Evolutionary conservation across 2,329 filamentous ascomycete species (phyloP).

Genomic region (Allantophomopsis cytisporea): DNA sequence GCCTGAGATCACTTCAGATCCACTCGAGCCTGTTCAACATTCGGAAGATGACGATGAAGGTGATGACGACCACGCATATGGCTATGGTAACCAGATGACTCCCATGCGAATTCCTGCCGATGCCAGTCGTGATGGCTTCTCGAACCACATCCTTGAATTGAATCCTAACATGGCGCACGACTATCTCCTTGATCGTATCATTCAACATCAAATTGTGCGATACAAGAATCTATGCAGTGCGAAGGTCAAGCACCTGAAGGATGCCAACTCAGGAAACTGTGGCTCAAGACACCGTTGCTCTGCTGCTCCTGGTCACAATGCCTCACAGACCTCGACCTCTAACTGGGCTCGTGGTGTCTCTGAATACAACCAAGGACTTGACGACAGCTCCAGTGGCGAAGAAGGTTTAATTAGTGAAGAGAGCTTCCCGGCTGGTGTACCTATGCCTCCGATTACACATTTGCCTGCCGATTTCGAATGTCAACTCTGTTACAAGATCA

Average conservation of each 20-base stretch:
- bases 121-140: conserved; percentile 66
- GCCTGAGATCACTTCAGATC: conserved; percentile 8
- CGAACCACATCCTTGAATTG: conserved; percentile 54
- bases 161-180: conserved; percentile 57
- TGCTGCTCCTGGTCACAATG: conserved; percentile 49
- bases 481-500: conserved; percentile 71
- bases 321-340: conserved; percentile 42
- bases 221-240: conserved; percentile 65
- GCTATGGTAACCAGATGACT: conserved; percentile 47
- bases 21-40: conserved; percentile 15
- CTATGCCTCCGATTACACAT: conserved; percentile 61
- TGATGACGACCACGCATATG: conserved; percentile 48
- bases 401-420: conserved; percentile 60
- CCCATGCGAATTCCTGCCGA: conserved; percentile 50
- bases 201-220: conserved; percentile 64
- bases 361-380: conserved; percentile 6
- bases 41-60: conserved; percentile 39
- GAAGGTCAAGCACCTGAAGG: conserved; percentile 55
- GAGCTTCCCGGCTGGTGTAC: conserved; percentile 69
- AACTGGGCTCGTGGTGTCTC: conserved; percentile 39
- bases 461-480: conserved; percentile 87
- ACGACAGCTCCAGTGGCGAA: conserved; percentile 49
- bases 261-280: conserved; percentile 43
- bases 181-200: conserved; percentile 68
- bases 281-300: conserved; percentile 48